Conservation (phyloP, 192 early-diverging fungal species). For the Gorgonomyces haynaldii region DNA sequence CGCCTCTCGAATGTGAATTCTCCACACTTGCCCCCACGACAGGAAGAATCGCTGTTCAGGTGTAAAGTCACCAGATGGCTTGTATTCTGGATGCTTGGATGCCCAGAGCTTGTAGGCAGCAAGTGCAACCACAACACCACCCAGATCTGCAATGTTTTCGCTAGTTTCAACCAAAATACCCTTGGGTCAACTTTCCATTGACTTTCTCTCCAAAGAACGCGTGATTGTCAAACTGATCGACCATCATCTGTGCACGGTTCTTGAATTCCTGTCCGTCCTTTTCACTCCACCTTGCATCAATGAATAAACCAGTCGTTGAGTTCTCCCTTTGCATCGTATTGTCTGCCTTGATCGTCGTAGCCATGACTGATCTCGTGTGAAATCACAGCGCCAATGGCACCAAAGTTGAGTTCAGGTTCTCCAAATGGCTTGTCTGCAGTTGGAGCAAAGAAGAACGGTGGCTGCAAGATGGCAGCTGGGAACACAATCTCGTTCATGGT, state of each 20-base stretch:
- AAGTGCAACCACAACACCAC: conserved; percentile 12
- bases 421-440: conserved; percentile 2
- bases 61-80: conserved; percentile 2
- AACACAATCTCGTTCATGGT: conserved; percentile 19
- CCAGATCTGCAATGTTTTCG: conserved; percentile 29
- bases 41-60: conserved; percentile 8
- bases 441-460: conserved; percentile 17
- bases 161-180: too few species aligned
- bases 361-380: conserved; percentile 31
- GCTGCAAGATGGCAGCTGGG: conserved; percentile 23
- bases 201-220: conserved; percentile 1
- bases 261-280: conserved; percentile 13
- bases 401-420: conserved; percentile 16
- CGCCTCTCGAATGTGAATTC: not conserved
- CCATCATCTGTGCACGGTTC: conserved; percentile 5
- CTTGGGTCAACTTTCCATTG: conserved; percentile 15
- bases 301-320: conserved; percentile 25
- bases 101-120: not conserved
- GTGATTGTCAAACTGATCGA: conserved; percentile 6
- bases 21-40: conserved; percentile 8
- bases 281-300: too few species aligned
- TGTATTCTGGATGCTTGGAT: not conserved
- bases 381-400: conserved; percentile 22
- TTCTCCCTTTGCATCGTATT: conserved; percentile 16
- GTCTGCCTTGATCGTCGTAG: conserved; percentile 22